These are phyloP conservation scores for Colletotrichum cordylinicola DNA, from an alignment of 2,329 filamentous ascomycete genomes.

Conservation along the genomic window DNA sequence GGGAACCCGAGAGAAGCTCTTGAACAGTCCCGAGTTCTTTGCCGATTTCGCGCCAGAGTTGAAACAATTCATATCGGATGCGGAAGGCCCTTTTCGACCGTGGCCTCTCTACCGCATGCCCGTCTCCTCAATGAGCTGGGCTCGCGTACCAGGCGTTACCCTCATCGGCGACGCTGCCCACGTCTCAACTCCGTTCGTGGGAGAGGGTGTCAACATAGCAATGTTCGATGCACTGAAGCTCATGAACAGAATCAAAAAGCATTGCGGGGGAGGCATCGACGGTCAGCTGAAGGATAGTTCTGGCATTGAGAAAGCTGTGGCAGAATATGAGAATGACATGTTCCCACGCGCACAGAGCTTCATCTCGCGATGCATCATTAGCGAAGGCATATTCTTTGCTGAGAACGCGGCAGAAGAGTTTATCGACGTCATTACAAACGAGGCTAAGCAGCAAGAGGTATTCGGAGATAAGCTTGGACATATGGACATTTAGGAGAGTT, in stretches of 20 bases:
- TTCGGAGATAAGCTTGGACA: not conserved
- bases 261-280: not conserved
- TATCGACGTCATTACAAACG: not conserved
- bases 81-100: not conserved
- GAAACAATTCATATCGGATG: not conserved
- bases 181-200: constrained; percentile 2
- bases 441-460: not conserved
- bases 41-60: not conserved
- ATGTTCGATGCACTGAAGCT: constrained; percentile 5
- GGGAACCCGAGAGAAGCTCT: not conserved
- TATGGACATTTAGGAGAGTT: not conserved
- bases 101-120: constrained; percentile 8
- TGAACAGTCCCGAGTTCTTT: not conserved
- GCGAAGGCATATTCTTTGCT: not conserved
- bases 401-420: not conserved
- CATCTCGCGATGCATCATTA: not conserved
- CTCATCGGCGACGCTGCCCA: constrained; percentile 8
- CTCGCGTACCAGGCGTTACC: not conserved
- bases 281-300: not conserved
- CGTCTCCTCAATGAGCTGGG: not conserved
- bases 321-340: constrained; percentile 6
- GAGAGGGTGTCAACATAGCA: constrained; percentile 6
- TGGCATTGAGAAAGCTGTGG: not conserved
- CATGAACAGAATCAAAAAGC: not conserved
- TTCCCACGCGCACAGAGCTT: not conserved